These are phyloP conservation scores for Aspergillus quadricinctus DNA, from an alignment of 2,329 filamentous ascomycete genomes.

Conservation along the genomic window DNA sequence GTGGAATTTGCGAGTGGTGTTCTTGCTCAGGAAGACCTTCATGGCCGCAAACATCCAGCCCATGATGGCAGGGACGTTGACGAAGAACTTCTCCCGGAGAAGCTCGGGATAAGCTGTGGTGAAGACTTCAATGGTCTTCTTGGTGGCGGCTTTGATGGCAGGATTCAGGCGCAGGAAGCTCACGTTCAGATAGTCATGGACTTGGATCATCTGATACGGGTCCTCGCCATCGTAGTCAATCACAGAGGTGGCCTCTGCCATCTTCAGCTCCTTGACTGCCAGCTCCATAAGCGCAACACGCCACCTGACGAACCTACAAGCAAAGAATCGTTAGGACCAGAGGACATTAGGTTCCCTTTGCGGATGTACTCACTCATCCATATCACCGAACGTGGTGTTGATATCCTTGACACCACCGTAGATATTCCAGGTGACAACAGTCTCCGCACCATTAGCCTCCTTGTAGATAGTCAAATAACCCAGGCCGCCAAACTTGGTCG, in stretches of 20 bases:
- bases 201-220: constrained; percentile 84
- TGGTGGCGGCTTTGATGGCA: constrained; percentile 68
- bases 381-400: constrained; percentile 73
- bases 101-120: constrained; percentile 84
- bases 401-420: constrained; percentile 84
- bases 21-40: constrained; percentile 69
- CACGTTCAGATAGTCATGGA: constrained; percentile 88
- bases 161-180: constrained; percentile 81
- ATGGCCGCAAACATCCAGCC: constrained; percentile 75
- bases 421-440: constrained; percentile 85
- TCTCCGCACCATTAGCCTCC: constrained; percentile 47
- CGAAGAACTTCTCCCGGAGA: constrained; percentile 87
- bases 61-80: constrained; percentile 90
- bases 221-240: constrained; percentile 60
- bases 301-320: constrained; percentile 76
- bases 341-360: neutral
- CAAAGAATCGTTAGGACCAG: constrained; percentile 1
- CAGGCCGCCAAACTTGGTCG: constrained; percentile 68
- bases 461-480: constrained; percentile 76
- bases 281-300: constrained; percentile 87
- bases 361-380: constrained; percentile 63
- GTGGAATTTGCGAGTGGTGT: constrained; percentile 75
- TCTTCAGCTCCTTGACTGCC: constrained; percentile 68
- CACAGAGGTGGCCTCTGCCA: constrained; percentile 67
- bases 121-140: constrained; percentile 77